Conservation (phyloP, 2,329 filamentous ascomycete species). For the Hirsutella minnesotensis region DNA sequence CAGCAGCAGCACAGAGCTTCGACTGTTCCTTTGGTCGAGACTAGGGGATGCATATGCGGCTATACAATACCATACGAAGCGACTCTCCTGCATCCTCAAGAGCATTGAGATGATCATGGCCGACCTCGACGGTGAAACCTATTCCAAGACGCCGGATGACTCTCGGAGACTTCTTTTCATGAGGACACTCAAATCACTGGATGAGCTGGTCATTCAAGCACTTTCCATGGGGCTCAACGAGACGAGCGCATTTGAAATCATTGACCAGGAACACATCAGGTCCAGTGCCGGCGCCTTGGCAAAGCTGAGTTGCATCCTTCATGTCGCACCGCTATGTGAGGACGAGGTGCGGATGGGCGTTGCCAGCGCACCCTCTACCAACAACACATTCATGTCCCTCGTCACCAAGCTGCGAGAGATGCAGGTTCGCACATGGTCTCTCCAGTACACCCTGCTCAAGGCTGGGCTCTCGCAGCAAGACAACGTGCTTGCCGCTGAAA, state of each 20-base stretch:
- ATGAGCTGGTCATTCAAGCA: conserved; percentile 62
- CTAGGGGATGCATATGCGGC: conserved; percentile 80
- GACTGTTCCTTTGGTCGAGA: conserved; percentile 80
- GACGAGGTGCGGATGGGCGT: conserved; percentile 77
- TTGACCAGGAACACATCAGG: conserved; percentile 68
- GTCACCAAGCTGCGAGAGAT: conserved; percentile 71
- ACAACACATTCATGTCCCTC: conserved; percentile 39
- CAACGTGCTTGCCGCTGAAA: conserved; percentile 52
- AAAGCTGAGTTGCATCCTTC: conserved; percentile 61
- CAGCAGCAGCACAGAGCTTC: conserved; percentile 68
- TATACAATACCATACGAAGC: conserved; percentile 78
- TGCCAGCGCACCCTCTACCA: conserved; percentile 43
- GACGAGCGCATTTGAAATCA: conserved; percentile 62
- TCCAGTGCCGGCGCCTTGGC: conserved; percentile 61
- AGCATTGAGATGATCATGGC: conserved; percentile 73
- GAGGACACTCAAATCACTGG: conserved; percentile 65
- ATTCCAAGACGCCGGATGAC: conserved; percentile 43
- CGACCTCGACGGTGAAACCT: conserved; percentile 50
- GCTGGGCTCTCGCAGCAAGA: conserved; percentile 61
- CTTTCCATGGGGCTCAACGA: conserved; percentile 60
- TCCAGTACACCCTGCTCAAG: conserved; percentile 72
- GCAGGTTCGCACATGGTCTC: conserved; percentile 76
- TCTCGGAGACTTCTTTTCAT: conserved; percentile 62
- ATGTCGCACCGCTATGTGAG: conserved; percentile 70
- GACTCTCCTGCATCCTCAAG: conserved; percentile 75